Percentiles rank a stretch among this genome's conserved stretches.
Evolutionary conservation across 495 filamentous ascomycete species (phyloP).

Genomic region (Rostrohypoxylon terebratum): DNA sequence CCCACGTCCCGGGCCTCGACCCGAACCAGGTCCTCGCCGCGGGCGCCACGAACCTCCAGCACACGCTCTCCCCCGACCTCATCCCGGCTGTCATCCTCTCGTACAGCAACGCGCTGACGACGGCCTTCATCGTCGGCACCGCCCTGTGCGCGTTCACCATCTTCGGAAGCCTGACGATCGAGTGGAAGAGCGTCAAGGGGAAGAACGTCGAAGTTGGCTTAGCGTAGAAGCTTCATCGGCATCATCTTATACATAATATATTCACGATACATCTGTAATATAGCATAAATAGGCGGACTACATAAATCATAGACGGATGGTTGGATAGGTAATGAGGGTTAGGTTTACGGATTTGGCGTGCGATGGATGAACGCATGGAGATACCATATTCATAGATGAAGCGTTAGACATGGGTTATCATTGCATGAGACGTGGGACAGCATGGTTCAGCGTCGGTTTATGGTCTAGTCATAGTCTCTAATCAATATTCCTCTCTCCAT

Average conservation of each 20-base stretch:
- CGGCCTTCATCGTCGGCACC: constrained; percentile 76
- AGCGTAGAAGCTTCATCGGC: not conserved
- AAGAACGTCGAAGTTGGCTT: constrained; percentile 56
- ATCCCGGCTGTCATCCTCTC: constrained; percentile 70
- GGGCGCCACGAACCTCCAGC: constrained; percentile 76
- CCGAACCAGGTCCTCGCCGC: constrained; percentile 62
- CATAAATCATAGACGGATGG: not conserved
- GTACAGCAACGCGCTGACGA: constrained; percentile 76
- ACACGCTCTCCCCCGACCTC: constrained; percentile 56
- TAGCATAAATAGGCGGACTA: not conserved
- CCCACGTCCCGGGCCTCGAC: constrained; percentile 64
- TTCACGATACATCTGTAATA: not conserved
- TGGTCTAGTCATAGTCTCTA: not conserved
- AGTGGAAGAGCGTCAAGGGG: constrained; percentile 88
- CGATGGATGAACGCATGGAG: not conserved
- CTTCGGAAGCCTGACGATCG: constrained; percentile 69
- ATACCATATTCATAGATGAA: not conserved
- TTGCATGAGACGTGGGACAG: not conserved
- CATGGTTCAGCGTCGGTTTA: not conserved
- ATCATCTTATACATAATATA: not conserved
- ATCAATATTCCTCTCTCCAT: not conserved
- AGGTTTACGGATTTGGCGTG: not conserved
- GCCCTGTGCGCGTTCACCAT: constrained; percentile 71
- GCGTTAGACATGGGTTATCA: not conserved
- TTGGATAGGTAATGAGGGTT: not conserved